Conservation (phyloP, 2,329 filamentous ascomycete genomes). For the Neoscytalidium dimidiatum region DNA sequence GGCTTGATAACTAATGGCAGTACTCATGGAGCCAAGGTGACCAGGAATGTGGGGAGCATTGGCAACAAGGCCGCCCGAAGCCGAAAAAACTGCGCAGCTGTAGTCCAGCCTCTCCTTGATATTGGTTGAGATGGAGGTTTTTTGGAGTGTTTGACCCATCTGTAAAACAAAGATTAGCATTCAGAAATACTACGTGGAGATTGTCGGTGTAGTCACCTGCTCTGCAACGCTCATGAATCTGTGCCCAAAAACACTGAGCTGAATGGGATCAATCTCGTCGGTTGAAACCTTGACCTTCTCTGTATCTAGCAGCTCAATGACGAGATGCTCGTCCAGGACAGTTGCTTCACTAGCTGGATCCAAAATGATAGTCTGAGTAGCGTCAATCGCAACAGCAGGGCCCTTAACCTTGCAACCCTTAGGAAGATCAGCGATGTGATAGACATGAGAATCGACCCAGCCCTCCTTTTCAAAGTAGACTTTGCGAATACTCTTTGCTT, state of each 20-base stretch:
- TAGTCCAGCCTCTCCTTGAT: conserved; percentile 35
- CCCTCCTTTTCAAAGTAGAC: conserved; percentile 61
- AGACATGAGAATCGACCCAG: conserved; percentile 27
- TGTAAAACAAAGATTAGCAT: neutral
- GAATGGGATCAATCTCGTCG: conserved; percentile 23
- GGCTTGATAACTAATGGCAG: conserved; percentile 31
- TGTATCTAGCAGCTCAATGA: conserved; percentile 43
- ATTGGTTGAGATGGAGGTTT: conserved; percentile 28
- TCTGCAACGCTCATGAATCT: conserved; percentile 32
- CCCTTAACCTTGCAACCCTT: conserved; percentile 29
- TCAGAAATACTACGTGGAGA: neutral
- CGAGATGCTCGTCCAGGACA: conserved; percentile 40
- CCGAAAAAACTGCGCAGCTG: conserved; percentile 28
- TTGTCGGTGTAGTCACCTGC: neutral
- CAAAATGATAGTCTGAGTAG: conserved; percentile 51
- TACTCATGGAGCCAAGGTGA: conserved; percentile 29
- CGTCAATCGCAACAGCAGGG: conserved; percentile 38
- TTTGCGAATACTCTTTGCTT: conserved; percentile 10
- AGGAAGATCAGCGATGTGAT: conserved; percentile 27
- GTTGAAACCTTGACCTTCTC: conserved; percentile 26
- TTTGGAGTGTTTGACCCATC: conserved; percentile 29
- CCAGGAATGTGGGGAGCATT: conserved; percentile 33
- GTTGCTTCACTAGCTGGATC: conserved; percentile 24
- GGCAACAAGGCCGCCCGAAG: conserved; percentile 28
- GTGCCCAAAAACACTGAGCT: conserved; percentile 26